Evolutionary conservation across 2,329 filamentous ascomycete species (phyloP).

Genomic region (Samsoniella hepiali): DNA sequence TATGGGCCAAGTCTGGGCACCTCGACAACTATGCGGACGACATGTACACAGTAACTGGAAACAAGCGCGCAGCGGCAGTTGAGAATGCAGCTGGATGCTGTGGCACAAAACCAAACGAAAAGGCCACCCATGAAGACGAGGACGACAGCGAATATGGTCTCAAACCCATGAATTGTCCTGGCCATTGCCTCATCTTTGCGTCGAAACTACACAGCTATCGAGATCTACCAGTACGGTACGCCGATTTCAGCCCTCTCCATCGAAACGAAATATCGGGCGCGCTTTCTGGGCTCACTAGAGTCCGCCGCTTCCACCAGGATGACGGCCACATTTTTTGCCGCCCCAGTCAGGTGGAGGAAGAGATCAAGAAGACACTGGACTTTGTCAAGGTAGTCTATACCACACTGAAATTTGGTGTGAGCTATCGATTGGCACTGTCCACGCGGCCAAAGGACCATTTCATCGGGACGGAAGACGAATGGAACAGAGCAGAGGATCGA

Average conservation of each 20-base stretch:
- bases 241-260: slow-evolving; percentile 84
- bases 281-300: slow-evolving; percentile 75
- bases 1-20: slow-evolving; percentile 84
- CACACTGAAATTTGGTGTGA: slow-evolving; percentile 62
- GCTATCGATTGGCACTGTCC: slow-evolving; percentile 73
- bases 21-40: slow-evolving; percentile 88
- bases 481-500: slow-evolving; percentile 44
- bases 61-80: slow-evolving; percentile 24
- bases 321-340: slow-evolving; percentile 90
- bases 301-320: slow-evolving; percentile 85
- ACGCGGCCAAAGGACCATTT: slow-evolving; percentile 73
- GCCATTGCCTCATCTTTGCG: slow-evolving; percentile 80
- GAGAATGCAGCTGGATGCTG: slow-evolving; percentile 11
- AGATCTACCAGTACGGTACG: slow-evolving; percentile 78
- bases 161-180: slow-evolving; percentile 93
- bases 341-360: slow-evolving; percentile 68
- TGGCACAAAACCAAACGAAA: slow-evolving; percentile 13
- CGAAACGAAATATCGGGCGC: slow-evolving; percentile 82
- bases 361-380: slow-evolving; percentile 70
- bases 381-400: slow-evolving; percentile 72
- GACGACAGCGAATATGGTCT: slow-evolving; percentile 72
- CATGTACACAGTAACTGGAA: slow-evolving; percentile 78
- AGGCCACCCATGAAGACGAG: slow-evolving; percentile 44
- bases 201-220: slow-evolving; percentile 71
- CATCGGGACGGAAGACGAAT: slow-evolving; percentile 70